phyloP scores from a whole-genome alignment of 1,284 basidiomycete species.

The Trichosporon inkin region DNA sequence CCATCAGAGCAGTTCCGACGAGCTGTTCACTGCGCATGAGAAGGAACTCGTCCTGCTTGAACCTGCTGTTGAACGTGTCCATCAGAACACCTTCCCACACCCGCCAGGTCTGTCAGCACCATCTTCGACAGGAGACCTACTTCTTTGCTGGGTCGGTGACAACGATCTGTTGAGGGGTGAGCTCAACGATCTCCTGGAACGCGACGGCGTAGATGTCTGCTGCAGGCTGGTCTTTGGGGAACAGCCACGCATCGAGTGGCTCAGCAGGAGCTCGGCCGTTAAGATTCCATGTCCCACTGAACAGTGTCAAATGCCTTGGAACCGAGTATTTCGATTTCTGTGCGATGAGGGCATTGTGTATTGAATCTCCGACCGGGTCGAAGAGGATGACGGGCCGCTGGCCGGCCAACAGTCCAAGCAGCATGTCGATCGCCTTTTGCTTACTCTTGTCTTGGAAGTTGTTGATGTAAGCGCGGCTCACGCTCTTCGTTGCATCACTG shows the following conservation, averaged over 20 bases:
- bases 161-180: conserved; percentile 93
- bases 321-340: conserved; percentile 79
- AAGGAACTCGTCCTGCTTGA: conserved; percentile 69
- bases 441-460: conserved; percentile 97
- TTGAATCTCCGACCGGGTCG: conserved; percentile 87
- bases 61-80: conserved; percentile 66
- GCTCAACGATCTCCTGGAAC: conserved; percentile 96
- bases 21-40: conserved; percentile 87
- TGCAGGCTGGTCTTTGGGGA: conserved; percentile 54
- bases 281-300: conserved; percentile 92
- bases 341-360: conserved; percentile 65
- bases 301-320: conserved; percentile 66
- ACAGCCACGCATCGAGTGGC: conserved; percentile 83
- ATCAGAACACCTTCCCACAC: conserved; percentile 82
- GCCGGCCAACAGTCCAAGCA: conserved; percentile 85
- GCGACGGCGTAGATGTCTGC: conserved; percentile 88
- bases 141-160: conserved; percentile 93
- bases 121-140: conserved; percentile 48
- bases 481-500: conserved; percentile 94
- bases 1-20: conserved; percentile 87
- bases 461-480: conserved; percentile 87
- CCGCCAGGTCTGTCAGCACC: conserved; percentile 54
- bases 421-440: conserved; percentile 90
- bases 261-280: conserved; percentile 82
- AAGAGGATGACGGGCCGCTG: conserved; percentile 86